These are phyloP conservation scores for Mycena belliarum DNA, from an alignment of 768 basidiomycete genomes.

Conservation along the genomic window DNA sequence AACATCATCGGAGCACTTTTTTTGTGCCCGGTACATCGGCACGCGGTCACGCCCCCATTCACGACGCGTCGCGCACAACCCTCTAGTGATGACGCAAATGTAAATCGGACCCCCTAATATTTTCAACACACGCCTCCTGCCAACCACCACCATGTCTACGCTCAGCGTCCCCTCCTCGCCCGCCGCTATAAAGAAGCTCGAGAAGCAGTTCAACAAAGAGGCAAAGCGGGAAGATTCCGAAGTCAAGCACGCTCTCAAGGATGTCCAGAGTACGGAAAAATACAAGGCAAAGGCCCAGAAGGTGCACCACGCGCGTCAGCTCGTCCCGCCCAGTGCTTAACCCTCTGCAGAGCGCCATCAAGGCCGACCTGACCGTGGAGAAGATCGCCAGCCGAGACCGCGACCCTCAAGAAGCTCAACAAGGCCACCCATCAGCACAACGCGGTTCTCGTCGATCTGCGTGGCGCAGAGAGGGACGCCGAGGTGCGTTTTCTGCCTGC, in stretches of 20 bases:
- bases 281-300: constrained; percentile 51
- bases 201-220: constrained; percentile 49
- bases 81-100: no score
- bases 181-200: constrained; percentile 34
- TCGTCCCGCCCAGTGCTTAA: neutral
- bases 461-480: constrained; percentile 44
- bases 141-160: constrained; percentile 11
- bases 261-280: constrained; percentile 56
- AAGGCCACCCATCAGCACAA: constrained; percentile 57
- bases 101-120: neutral
- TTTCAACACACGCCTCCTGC: constrained; percentile 14
- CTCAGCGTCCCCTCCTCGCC: constrained; percentile 27
- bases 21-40: no score
- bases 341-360: constrained; percentile 38
- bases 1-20: no score
- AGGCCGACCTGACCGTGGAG: constrained; percentile 39
- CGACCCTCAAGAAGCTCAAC: constrained; percentile 49
- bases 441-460: constrained; percentile 41
- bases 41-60: no score
- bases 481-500: constrained; percentile 34
- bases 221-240: constrained; percentile 51
- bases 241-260: constrained; percentile 55
- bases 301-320: constrained; percentile 28
- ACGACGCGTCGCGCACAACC: no score
- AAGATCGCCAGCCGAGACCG: constrained; percentile 55